Conservation (phyloP, 345 rosid genomes). For the Populus alba region DNA sequence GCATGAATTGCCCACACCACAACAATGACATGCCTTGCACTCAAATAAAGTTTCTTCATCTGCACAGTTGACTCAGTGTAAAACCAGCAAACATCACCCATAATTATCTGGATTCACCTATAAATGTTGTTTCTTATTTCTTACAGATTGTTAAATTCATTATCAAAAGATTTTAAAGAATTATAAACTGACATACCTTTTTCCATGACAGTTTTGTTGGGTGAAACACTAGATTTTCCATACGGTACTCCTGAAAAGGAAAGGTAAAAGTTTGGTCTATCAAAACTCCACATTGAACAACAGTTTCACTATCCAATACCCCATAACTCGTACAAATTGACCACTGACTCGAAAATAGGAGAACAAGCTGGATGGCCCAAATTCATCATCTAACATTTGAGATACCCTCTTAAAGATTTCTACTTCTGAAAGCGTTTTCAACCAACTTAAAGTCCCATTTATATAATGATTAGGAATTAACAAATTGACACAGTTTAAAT, state of each 20-base stretch:
- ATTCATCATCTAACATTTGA: slow-evolving; percentile 7
- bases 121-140: background rate
- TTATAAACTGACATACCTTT: slow-evolving; percentile 68
- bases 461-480: too few species aligned
- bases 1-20: background rate
- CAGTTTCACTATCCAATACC: slow-evolving; percentile 24
- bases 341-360: slow-evolving; percentile 13
- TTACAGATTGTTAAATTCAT: background rate
- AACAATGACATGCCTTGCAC: background rate
- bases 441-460: too few species aligned
- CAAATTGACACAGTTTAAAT: too few species aligned
- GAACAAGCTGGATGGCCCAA: slow-evolving; percentile 4
- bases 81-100: background rate
- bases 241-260: slow-evolving; percentile 89
- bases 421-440: background rate
- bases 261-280: slow-evolving; percentile 42
- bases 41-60: background rate
- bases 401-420: background rate
- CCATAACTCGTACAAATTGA: slow-evolving; percentile 9
- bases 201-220: slow-evolving; percentile 77
- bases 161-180: slow-evolving; percentile 3
- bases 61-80: background rate
- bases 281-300: slow-evolving; percentile 31
- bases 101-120: background rate
- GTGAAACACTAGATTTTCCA: slow-evolving; percentile 72